Evolutionary conservation across 2,329 filamentous ascomycete species (phyloP).

Genomic region (Achaetomium macrosporum): DNA sequence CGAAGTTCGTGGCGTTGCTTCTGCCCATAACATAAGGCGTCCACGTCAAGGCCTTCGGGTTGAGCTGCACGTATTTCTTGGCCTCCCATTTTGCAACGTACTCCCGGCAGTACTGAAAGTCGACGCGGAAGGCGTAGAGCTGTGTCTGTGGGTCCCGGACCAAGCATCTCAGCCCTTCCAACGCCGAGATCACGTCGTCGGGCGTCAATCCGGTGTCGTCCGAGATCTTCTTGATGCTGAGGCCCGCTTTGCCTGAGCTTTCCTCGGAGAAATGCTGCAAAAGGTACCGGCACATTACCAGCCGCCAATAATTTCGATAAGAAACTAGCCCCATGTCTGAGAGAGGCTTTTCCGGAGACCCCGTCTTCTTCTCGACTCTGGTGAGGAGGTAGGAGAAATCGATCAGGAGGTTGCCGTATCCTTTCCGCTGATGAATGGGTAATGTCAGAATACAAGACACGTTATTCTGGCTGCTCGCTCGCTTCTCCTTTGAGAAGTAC

Average conservation of each 20-base stretch:
- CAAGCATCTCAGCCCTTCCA: conserved; percentile 84
- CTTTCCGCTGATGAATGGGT: conserved; percentile 93
- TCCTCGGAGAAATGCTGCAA: conserved; percentile 47
- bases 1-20: conserved; percentile 73
- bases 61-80: conserved; percentile 81
- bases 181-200: conserved; percentile 89
- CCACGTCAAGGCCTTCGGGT: conserved; percentile 79
- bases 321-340: conserved; percentile 98
- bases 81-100: conserved; percentile 85
- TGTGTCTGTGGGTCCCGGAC: conserved; percentile 85
- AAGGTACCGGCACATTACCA: conserved; percentile 80
- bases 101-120: conserved; percentile 76
- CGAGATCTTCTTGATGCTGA: conserved; percentile 65
- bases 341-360: conserved; percentile 92
- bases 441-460: conserved; percentile 95
- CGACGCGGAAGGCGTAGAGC: conserved; percentile 82
- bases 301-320: conserved; percentile 94
- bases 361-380: conserved; percentile 85
- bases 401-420: conserved; percentile 92
- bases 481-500: conserved; percentile 99
- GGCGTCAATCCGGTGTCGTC: conserved; percentile 91
- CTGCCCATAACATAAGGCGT: conserved; percentile 96
- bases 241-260: conserved; percentile 38
- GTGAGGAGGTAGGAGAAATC: conserved; percentile 98
- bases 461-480: conserved; percentile 90